Percentiles rank a stretch among this genome's conserved stretches.
These are phyloP conservation scores for Lactuca sativa DNA, from an alignment of 129 eudicot genomes.

Conservation along the genomic window DNA sequence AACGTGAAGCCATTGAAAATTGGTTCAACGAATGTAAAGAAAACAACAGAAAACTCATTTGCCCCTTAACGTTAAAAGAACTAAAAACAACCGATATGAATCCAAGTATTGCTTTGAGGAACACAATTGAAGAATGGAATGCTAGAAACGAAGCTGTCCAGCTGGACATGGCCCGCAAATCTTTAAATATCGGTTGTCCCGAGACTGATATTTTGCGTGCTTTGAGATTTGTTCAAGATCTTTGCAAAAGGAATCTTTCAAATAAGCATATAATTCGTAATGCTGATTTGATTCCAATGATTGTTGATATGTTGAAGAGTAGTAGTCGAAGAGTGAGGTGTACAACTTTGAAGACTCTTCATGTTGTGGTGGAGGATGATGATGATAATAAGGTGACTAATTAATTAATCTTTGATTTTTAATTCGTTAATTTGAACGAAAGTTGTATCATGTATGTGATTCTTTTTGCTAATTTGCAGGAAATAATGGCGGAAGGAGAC, in stretches of 20 bases:
- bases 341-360: conserved; percentile 78
- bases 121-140: conserved; percentile 92
- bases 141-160: conserved; percentile 94
- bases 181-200: conserved; percentile 46
- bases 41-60: conserved; percentile 60
- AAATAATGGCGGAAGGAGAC: conserved; percentile 90
- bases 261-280: conserved; percentile 67
- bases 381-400: conserved; percentile 68
- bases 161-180: conserved; percentile 83
- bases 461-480: conserved; percentile 51
- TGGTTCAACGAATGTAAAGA: conserved; percentile 85
- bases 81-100: conserved; percentile 69
- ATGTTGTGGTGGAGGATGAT: conserved; percentile 76
- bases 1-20: conserved; percentile 91
- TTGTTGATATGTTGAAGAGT: conserved; percentile 75
- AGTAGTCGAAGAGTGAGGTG: conserved; percentile 68
- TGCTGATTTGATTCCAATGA: conserved; percentile 63
- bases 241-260: conserved; percentile 53
- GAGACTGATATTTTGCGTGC: conserved; percentile 70
- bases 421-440: too few species aligned
- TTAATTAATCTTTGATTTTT: not conserved
- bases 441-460: not conserved
- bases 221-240: conserved; percentile 66
- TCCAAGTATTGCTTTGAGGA: conserved; percentile 83
- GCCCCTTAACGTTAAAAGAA: conserved; percentile 75